Conservation (phyloP, 768 basidiomycete genomes). For the Calocybe gangraenosa region DNA sequence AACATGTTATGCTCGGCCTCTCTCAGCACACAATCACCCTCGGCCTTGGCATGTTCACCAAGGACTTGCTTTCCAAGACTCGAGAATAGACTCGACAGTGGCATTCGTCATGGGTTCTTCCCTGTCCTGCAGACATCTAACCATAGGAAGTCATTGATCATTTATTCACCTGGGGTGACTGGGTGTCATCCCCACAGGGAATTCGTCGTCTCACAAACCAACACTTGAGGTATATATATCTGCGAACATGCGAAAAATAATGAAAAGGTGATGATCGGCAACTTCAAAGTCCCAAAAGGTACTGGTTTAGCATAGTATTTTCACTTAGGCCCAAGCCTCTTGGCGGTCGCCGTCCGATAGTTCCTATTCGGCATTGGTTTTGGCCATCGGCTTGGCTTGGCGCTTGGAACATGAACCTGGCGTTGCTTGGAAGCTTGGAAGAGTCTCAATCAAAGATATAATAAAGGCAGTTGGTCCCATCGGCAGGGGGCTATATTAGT, state of each 20-base stretch:
- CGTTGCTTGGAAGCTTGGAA: constrained; percentile 21
- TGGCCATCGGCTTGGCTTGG: constrained; percentile 11
- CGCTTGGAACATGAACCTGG: constrained; percentile 10
- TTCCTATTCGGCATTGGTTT: constrained; percentile 1
- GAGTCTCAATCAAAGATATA: constrained; percentile 15
- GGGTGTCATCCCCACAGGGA: too few relatives aligned
- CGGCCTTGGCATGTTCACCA: constrained; percentile 1
- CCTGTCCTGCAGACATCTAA: too few relatives aligned
- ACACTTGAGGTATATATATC: too few relatives aligned
- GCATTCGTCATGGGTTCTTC: too few relatives aligned
- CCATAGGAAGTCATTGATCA: too few relatives aligned
- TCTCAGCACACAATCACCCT: neutral
- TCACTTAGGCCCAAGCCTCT: constrained; percentile 14
- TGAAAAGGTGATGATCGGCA: neutral
- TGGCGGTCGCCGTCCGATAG: constrained; percentile 13
- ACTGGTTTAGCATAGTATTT: constrained; percentile 2
- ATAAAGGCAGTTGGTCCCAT: neutral
- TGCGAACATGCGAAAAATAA: too few relatives aligned
- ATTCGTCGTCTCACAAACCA: too few relatives aligned
- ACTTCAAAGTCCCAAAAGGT: neutral
- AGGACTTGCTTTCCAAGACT: neutral
- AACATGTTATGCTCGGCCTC: neutral
- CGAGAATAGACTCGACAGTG: neutral
- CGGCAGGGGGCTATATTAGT: neutral
- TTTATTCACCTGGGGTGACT: too few relatives aligned